Base-by-base conservation (phyloP, 345 rosid species). In the Toxicodendron radicans region DNA sequence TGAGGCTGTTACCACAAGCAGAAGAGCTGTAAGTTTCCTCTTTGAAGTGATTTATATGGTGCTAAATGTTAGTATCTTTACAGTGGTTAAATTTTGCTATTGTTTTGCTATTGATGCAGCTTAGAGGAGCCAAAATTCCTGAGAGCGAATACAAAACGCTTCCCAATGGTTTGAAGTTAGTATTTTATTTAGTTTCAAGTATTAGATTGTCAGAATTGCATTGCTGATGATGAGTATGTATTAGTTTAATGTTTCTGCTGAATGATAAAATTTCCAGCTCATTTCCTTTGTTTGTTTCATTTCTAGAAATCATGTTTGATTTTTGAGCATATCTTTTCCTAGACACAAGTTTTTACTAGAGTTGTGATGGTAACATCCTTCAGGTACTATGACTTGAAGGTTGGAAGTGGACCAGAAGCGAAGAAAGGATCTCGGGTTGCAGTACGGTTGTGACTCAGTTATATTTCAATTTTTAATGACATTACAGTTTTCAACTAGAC, bases 401-500 rank as follows among this genome's bases (percentile, higher is more conserved):
- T 91, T 54, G 99, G 99, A 18, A 75, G 80, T 73, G 97, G 97
- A 81, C 54, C 80, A 35, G 79, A 86, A 78, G 97, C 99, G 49
- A 90, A 78, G 70, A 92, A 92, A 77, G 99, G 97, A 82, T 95
- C 97, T 69, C 84, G 97, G 87, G 97, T 95, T 87, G 99, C 99
- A 90, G 97, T 95, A 95, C 83, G 94, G 92, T 91, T 87, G 93
- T 90, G 87, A 79, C 76, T 78, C 83, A 76, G 74, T 84, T 87
- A 76, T 72, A 85, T 76, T 80, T 82, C 74, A 56, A 27, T 76
- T 45, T 74, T 43, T 66, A 69, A 21, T 49, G 33, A 12, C 32
- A 38, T 38, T 38, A 38, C 43, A 38, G 43, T 5, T 38, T 38
- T 35, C 8, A 38, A 38, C 43, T 5, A 38, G 43, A 38, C 43